These are phyloP conservation scores for Scheffersomyces parashehatae DNA, from an alignment of 1,139 yeast species.

Conservation along the genomic window DNA sequence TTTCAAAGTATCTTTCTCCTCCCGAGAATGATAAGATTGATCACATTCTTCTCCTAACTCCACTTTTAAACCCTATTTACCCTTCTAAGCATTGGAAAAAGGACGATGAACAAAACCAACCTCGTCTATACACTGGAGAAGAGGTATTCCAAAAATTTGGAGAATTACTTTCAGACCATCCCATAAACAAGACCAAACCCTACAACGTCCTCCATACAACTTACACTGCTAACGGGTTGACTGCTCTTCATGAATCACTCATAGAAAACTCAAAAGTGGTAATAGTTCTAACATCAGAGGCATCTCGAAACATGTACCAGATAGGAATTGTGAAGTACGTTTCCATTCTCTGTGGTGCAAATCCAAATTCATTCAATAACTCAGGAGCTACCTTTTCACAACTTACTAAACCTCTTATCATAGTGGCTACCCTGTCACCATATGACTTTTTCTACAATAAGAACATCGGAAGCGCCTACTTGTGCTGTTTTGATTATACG, in stretches of 20 bases:
- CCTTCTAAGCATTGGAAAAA: constrained; percentile 9
- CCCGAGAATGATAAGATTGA: constrained; percentile 18
- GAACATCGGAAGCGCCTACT: constrained; percentile 56
- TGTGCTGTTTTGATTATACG: constrained; percentile 66
- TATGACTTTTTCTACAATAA: constrained; percentile 61
- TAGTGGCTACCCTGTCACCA: constrained; percentile 66
- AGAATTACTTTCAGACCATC: constrained; percentile 38
- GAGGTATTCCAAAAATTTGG: constrained; percentile 59
- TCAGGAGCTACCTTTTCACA: constrained; percentile 20
- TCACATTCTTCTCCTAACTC: constrained; percentile 53
- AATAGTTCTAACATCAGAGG: constrained; percentile 62
- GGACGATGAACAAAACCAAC: constrained; percentile 9
- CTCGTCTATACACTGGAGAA: constrained; percentile 49
- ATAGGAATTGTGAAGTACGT: constrained; percentile 64
- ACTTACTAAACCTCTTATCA: constrained; percentile 52
- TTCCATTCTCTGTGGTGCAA: constrained; percentile 54
- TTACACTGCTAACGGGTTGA: constrained; percentile 66
- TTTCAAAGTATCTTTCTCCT: constrained; percentile 42
- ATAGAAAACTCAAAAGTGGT: constrained; percentile 58
- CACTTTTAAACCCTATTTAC: constrained; percentile 50
- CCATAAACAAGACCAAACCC: constrained; percentile 23
- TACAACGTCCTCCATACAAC: constrained; percentile 61
- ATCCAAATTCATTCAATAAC: constrained; percentile 37
- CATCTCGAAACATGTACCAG: constrained; percentile 64
- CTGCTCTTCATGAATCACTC: constrained; percentile 56